Conservation (phyloP, 495 filamentous ascomycete genomes). For the Neurospora terricola region DNA sequence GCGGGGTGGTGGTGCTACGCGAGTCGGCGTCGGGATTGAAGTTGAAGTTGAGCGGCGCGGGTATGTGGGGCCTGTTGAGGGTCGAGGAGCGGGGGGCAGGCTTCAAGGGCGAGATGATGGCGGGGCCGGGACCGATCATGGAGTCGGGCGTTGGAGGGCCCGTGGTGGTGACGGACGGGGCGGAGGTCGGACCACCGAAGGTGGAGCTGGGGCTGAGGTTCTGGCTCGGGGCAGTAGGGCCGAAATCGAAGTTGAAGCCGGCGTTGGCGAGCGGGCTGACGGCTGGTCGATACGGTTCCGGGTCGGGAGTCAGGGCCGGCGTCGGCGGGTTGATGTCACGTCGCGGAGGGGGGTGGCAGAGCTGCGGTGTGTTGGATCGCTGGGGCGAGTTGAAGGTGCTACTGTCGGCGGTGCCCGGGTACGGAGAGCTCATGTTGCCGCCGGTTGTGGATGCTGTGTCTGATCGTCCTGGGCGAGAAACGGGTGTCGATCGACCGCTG, state of each 20-base stretch:
- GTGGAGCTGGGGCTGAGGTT: constrained; percentile 23
- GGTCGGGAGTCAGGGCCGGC: neutral
- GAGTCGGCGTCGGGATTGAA: constrained; percentile 20
- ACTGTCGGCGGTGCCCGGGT: constrained; percentile 9
- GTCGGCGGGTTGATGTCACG: constrained; percentile 3
- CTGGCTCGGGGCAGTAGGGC: constrained; percentile 13
- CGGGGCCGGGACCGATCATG: neutral
- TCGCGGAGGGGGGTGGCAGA: constrained; percentile 8
- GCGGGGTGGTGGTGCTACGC: constrained; percentile 6
- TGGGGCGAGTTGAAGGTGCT: constrained; percentile 5
- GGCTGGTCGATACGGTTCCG: neutral
- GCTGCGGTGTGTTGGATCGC: constrained; percentile 15
- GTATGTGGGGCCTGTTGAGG: constrained; percentile 12
- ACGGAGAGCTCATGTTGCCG: neutral
- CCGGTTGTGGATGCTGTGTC: neutral
- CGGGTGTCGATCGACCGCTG: constrained; percentile 1
- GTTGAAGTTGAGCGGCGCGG: constrained; percentile 17
- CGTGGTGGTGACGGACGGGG: constrained; percentile 2
- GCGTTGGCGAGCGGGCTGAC: constrained; percentile 9
- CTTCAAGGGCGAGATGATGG: neutral
- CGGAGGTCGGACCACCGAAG: constrained; percentile 13
- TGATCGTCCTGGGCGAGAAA: neutral
- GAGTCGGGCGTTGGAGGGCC: neutral
- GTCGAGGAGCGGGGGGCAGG: neutral
- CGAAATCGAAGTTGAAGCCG: constrained; percentile 26